Evolutionary conservation across 768 basidiomycete species (phyloP).

Genomic region (Leccinum uliginosum): DNA sequence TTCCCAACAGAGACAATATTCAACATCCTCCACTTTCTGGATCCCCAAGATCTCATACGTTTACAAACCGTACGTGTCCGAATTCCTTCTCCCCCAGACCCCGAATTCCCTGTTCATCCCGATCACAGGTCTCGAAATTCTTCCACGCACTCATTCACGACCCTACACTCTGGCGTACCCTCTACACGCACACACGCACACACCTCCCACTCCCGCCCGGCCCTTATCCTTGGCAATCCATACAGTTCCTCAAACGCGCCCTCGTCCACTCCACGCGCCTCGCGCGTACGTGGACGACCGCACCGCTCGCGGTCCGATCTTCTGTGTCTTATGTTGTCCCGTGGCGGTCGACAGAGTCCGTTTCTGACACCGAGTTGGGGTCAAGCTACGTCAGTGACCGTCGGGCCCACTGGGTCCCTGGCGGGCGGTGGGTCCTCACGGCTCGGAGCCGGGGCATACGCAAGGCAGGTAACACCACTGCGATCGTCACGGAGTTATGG

Average conservation of each 20-base stretch:
- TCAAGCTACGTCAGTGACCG: not conserved
- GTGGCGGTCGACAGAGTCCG: not conserved
- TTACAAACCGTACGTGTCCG: constrained; percentile 10
- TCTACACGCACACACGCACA: constrained; percentile 3
- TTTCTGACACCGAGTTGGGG: not conserved
- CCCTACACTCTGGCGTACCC: constrained; percentile 9
- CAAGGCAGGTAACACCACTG: not conserved
- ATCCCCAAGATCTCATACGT: constrained; percentile 13
- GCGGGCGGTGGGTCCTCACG: constrained; percentile 18
- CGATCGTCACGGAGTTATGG: not conserved
- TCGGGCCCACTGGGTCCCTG: constrained; percentile 11
- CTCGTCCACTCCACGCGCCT: constrained; percentile 17
- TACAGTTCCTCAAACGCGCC: constrained; percentile 11
- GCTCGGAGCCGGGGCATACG: not conserved
- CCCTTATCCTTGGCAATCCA: constrained; percentile 20
- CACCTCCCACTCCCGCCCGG: constrained; percentile 16
- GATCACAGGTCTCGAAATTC: constrained; percentile 13
- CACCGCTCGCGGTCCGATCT: constrained; percentile 6
- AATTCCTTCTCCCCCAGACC: too few species aligned
- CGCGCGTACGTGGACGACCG: constrained; percentile 10
- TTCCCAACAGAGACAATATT: constrained; percentile 18
- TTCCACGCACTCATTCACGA: constrained; percentile 12
- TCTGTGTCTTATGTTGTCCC: not conserved
- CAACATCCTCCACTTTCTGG: constrained; percentile 4
- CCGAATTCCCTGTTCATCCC: not conserved